Conservation (phyloP, 768 basidiomycete species). For the Mycena epipterygia region DNA sequence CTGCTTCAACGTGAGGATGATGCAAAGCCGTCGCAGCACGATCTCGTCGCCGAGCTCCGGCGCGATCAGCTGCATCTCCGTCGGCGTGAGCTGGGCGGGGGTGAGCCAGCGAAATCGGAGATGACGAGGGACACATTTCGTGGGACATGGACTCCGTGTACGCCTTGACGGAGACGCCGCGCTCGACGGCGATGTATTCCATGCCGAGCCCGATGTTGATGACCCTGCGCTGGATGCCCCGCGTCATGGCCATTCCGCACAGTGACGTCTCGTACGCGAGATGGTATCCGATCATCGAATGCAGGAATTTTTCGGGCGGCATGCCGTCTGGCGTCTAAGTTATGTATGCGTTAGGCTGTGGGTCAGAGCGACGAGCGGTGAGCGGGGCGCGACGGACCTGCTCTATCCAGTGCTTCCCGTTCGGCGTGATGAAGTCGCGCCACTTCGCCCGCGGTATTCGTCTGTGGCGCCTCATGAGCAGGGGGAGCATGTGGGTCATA, state of each 20-base stretch:
- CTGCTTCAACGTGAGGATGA: constrained; percentile 83
- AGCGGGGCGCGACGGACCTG: constrained; percentile 58
- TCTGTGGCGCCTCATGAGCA: constrained; percentile 89
- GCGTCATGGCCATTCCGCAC: constrained; percentile 89
- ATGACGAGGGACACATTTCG: constrained; percentile 64
- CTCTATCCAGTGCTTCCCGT: constrained; percentile 88
- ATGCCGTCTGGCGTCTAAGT: constrained; percentile 68
- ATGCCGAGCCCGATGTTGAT: constrained; percentile 88
- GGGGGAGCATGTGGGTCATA: constrained; percentile 80
- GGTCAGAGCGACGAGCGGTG: background rate
- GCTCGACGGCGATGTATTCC: constrained; percentile 73
- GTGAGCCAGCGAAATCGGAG: constrained; percentile 37
- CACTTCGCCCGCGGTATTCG: constrained; percentile 83
- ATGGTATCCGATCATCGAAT: constrained; percentile 87
- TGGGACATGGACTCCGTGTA: constrained; percentile 83
- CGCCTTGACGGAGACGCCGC: constrained; percentile 67
- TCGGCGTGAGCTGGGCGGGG: constrained; percentile 43
- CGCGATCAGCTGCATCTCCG: constrained; percentile 67
- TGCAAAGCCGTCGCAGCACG: constrained; percentile 79
- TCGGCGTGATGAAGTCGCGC: constrained; percentile 71
- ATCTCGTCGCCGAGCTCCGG: constrained; percentile 71
- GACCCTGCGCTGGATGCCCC: constrained; percentile 81
- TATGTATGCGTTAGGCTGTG: constrained; percentile 21
- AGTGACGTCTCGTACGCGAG: constrained; percentile 76
- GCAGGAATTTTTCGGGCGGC: constrained; percentile 73